These are phyloP conservation scores for Peterozyma toletana DNA, from an alignment of 805 yeast species.

Conservation along the genomic window DNA sequence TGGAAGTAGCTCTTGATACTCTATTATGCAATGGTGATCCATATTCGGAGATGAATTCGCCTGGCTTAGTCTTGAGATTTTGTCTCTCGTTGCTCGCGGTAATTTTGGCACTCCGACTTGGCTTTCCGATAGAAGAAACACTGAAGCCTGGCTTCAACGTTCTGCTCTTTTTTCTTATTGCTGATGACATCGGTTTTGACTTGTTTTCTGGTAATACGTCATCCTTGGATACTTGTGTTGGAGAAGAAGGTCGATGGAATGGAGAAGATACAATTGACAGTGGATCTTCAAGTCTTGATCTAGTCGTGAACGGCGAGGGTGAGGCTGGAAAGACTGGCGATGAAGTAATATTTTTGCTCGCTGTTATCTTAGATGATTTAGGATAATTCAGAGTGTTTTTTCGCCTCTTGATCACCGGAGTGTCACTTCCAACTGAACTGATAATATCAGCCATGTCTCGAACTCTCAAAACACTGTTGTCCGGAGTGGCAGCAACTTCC, in stretches of 20 bases:
- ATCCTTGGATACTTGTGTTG: no score
- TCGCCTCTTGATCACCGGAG: slow-evolving; percentile 1
- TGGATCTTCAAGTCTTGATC: neutral
- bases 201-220: neutral
- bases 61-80: no score
- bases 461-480: neutral
- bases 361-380: neutral
- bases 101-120: no score
- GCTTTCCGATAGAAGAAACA: no score
- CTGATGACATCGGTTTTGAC: neutral
- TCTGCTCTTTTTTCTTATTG: slow-evolving; percentile 4
- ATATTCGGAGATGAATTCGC: no score
- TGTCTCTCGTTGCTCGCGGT: no score
- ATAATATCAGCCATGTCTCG: neutral
- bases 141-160: slow-evolving; percentile 1
- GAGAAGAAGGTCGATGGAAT: no score
- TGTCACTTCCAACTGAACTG: slow-evolving; percentile 1
- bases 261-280: neutral
- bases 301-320: neutral
- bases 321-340: slow-evolving; percentile 1
- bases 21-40: no score
- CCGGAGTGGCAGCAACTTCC: slow-evolving; percentile 7
- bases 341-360: neutral
- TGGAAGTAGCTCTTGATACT: no score
- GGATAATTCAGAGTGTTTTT: neutral